Percentiles rank a stretch among this genome's conserved stretches.
Evolutionary conservation across 495 filamentous ascomycete genomes (phyloP).

Genomic region (Aspergillus funiculosus): DNA sequence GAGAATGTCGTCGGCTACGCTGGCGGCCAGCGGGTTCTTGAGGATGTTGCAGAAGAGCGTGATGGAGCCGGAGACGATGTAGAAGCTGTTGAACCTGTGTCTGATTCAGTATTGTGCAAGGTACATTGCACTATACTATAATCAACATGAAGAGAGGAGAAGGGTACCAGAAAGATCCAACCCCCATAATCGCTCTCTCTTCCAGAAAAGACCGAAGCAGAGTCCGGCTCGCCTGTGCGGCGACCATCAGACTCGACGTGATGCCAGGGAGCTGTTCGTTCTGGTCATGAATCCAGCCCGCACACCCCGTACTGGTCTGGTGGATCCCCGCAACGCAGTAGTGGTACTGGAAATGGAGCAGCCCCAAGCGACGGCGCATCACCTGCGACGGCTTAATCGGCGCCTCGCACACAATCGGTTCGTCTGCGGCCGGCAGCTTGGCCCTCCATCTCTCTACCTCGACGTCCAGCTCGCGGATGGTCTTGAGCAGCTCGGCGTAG

Average conservation of each 20-base stretch:
- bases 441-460: not conserved
- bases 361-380: not conserved
- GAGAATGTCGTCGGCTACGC: no score
- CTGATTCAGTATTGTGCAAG: not conserved
- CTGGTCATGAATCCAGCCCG: conserved; percentile 2
- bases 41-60: conserved; percentile 11
- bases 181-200: not conserved
- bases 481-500: conserved; percentile 5
- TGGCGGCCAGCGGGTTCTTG: not conserved
- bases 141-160: not conserved
- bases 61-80: not conserved
- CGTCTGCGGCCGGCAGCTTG: not conserved
- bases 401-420: not conserved
- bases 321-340: conserved; percentile 9
- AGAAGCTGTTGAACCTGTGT: conserved; percentile 1
- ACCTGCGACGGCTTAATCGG: not conserved
- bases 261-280: not conserved
- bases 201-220: not conserved
- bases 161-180: not conserved
- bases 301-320: conserved; percentile 5
- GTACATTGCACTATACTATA: not conserved
- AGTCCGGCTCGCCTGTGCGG: conserved; percentile 5
- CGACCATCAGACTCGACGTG: conserved; percentile 2
- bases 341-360: not conserved
- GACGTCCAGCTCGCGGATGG: conserved; percentile 2